phyloP scores from a whole-genome alignment of 2,329 filamentous ascomycete species.

The Talaromyces sp. region DNA sequence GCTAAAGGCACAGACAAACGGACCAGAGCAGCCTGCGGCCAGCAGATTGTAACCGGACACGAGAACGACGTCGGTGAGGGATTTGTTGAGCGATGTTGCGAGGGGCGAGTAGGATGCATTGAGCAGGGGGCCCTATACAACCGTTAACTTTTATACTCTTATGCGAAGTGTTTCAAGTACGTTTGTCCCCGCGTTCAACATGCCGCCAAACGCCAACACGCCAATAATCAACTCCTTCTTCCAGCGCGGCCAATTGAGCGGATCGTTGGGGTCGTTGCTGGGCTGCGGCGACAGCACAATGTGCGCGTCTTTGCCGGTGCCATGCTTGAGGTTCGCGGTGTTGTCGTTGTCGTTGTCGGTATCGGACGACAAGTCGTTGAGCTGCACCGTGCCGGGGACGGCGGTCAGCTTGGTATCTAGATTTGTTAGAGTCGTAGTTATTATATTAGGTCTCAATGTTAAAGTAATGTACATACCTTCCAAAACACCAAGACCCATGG shows the following conservation, averaged over 20 bases:
- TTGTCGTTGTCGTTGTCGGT: not conserved
- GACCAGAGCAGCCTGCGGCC: slow-evolving; percentile 17
- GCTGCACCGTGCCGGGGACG: not conserved
- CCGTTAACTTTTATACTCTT: not conserved
- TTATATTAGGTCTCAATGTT: too few relatives aligned
- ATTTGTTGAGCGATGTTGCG: slow-evolving; percentile 12
- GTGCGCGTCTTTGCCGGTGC: slow-evolving; percentile 13
- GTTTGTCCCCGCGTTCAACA: slow-evolving; percentile 15
- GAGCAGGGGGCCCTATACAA: not conserved
- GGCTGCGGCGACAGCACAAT: slow-evolving; percentile 13
- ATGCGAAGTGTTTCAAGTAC: slow-evolving; percentile 8
- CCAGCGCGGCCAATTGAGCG: slow-evolving; percentile 15
- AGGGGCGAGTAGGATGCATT: slow-evolving; percentile 16
- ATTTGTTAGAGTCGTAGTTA: not conserved
- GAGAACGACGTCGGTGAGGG: slow-evolving; percentile 14
- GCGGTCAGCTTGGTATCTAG: not conserved
- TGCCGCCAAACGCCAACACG: slow-evolving; percentile 2
- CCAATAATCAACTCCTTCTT: slow-evolving; percentile 12
- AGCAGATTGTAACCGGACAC: slow-evolving; percentile 17
- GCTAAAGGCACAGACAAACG: slow-evolving; percentile 14
- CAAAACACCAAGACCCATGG: not conserved
- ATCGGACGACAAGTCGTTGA: not conserved
- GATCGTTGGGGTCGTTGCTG: slow-evolving; percentile 16
- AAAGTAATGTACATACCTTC: not conserved
- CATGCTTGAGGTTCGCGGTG: slow-evolving; percentile 14